These are phyloP conservation scores for Mycena latifolia DNA, from an alignment of 768 basidiomycete genomes.

Conservation along the genomic window DNA sequence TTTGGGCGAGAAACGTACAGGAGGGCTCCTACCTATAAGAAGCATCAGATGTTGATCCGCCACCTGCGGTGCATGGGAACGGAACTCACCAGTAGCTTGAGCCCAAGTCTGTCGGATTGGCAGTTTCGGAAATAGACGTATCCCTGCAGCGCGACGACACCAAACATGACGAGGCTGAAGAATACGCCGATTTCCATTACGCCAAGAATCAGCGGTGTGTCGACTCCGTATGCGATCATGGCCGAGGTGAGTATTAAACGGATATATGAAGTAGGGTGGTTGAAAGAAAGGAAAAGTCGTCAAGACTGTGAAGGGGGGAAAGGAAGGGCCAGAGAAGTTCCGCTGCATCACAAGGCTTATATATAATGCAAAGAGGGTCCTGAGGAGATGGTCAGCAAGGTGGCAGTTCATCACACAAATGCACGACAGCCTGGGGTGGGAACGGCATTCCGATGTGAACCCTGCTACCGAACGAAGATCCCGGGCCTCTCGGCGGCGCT, in stretches of 20 bases:
- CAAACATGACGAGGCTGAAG: slow-evolving; percentile 28
- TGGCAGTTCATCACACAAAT: slow-evolving; percentile 4
- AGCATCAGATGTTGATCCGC: neutral
- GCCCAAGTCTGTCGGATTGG: slow-evolving; percentile 6
- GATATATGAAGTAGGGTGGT: neutral
- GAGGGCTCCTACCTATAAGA: slow-evolving; percentile 14
- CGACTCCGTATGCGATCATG: slow-evolving; percentile 30
- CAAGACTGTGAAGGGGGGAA: slow-evolving; percentile 20
- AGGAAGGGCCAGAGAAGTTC: neutral
- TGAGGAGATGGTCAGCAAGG: neutral
- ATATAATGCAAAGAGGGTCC: neutral
- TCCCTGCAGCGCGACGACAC: slow-evolving; percentile 26
- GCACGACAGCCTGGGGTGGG: neutral
- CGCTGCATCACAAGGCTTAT: neutral
- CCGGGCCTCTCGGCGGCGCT: no score
- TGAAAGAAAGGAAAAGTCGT: slow-evolving; percentile 18
- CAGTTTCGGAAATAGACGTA: slow-evolving; percentile 28
- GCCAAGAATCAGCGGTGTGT: slow-evolving; percentile 20
- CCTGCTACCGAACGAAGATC: neutral
- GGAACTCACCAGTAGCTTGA: slow-evolving; percentile 25
- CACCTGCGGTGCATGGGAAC: no score
- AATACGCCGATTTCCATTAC: slow-evolving; percentile 30
- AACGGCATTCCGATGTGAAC: neutral
- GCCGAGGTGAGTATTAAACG: neutral
- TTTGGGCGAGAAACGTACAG: slow-evolving; percentile 6